Conservation (phyloP, 148 eudicot genomes). For the Camellia lanceoleosa region DNA sequence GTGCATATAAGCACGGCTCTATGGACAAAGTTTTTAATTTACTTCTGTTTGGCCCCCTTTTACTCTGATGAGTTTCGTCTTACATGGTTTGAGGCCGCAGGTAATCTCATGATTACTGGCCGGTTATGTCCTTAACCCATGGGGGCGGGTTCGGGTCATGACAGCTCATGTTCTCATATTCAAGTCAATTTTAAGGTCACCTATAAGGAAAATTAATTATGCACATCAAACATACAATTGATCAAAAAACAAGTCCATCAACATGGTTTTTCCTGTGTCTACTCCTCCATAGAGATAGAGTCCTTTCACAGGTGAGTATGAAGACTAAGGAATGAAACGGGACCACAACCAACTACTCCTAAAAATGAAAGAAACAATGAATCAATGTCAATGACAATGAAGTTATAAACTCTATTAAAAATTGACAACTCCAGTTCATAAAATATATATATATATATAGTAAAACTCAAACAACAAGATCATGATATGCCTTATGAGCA, state of each 20-base stretch:
- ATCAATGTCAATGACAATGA: not conserved
- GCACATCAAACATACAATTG: slow-evolving; percentile 57
- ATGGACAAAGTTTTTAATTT: too few relatives aligned
- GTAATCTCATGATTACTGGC: too few relatives aligned
- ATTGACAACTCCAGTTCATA: not conserved
- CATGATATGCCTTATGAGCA: not conserved
- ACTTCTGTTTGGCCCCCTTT: too few relatives aligned
- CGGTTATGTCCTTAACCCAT: too few relatives aligned
- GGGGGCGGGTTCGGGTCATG: too few relatives aligned
- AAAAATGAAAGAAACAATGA: slow-evolving; percentile 19
- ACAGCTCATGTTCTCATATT: not conserved
- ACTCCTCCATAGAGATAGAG: slow-evolving; percentile 90
- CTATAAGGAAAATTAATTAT: not conserved
- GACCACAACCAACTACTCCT: slow-evolving; percentile 93
- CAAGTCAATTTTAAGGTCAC: not conserved
- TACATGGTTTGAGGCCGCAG: too few relatives aligned
- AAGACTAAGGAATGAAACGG: slow-evolving; percentile 69
- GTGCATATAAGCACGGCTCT: too few relatives aligned
- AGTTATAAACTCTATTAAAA: not conserved
- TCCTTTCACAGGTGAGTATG: slow-evolving; percentile 77
- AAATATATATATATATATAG: too few relatives aligned
- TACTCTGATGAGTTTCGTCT: too few relatives aligned
- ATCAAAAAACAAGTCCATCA: slow-evolving; percentile 84
- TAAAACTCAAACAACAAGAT: not conserved
- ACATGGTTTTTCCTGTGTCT: slow-evolving; percentile 97